Evolutionary conservation across 1,139 yeast genomes (phyloP).

Genomic region (Lodderomyces elongisporus): DNA sequence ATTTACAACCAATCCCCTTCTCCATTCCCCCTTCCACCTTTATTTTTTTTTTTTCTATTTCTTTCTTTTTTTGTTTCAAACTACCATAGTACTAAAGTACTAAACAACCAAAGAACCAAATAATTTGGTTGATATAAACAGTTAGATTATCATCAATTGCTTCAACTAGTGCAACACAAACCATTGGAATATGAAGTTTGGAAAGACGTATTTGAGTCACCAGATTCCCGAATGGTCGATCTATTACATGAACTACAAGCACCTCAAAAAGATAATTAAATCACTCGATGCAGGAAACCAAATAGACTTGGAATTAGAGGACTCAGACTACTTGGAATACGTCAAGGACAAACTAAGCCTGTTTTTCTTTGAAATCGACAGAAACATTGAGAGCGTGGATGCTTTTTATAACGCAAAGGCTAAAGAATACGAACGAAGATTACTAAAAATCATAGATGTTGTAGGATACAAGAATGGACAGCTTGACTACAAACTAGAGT

Average conservation of each 20-base stretch:
- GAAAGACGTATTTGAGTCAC: conserved; percentile 72
- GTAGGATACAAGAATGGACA: conserved; percentile 25
- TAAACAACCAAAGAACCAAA: too few relatives aligned
- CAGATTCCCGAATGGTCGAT: conserved; percentile 92
- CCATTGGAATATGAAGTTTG: conserved; percentile 62
- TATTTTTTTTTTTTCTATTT: too few relatives aligned
- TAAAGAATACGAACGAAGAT: conserved; percentile 67
- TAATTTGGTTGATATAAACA: too few relatives aligned
- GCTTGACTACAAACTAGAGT: conserved; percentile 31
- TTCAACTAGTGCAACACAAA: too few relatives aligned
- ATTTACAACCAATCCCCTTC: too few relatives aligned
- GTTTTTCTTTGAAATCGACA: conserved; percentile 75
- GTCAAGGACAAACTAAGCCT: conserved; percentile 43
- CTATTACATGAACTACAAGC: conserved; percentile 82
- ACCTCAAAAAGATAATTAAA: conserved; percentile 75
- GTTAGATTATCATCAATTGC: too few relatives aligned
- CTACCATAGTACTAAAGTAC: too few relatives aligned
- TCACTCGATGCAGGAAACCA: conserved; percentile 33
- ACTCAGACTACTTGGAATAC: conserved; percentile 18
- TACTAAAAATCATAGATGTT: conserved; percentile 42
- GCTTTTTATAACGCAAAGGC: conserved; percentile 70
- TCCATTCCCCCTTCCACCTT: too few relatives aligned
- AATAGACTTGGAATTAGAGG: conserved; percentile 16
- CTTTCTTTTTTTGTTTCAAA: too few relatives aligned
- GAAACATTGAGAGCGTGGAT: conserved; percentile 78